Base-by-base conservation (phyloP, 2,329 filamentous ascomycete species). In the Myriosclerotinia scirpicola region DNA sequence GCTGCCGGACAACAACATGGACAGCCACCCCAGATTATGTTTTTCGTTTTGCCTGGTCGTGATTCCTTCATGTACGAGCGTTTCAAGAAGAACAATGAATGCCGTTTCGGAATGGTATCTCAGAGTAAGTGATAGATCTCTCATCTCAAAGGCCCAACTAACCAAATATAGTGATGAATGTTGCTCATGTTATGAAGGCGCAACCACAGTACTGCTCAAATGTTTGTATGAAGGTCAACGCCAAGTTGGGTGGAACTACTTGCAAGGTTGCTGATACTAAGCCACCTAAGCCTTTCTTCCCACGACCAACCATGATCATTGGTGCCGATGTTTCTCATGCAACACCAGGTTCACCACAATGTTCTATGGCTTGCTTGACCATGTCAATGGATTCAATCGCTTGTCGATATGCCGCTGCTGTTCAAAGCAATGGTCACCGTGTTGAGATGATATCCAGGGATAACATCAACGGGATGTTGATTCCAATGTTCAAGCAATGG, bases 191-290 rank as follows among this genome's bases (percentile, higher is more conserved):
- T 0, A 73, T 80, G 48, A 90, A 89, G 76, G 86, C 85, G 20
- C 86, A 90, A 30, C 84, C 84, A 0, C 95, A 99, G 74, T 98
- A 98, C 78, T 90, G 91, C 74, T 95, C 91, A 0, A 99, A 99
- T 69, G 92, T 99, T 0, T 85, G 88, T 70, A 95, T 99, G 92
- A 99, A 99, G 81, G 87, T 99, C 71, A 98, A 99, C 73, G 90
- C 92, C 4, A 99, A 99, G 81, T 84, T 99, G 2, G 95, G 95
- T 17, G 95, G 95, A 7, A 84, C 86, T 0, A 97, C 92, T 0
- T 88, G 80, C 68, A 61, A 82, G 67, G 67, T 71, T 53, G 59
- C 66, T 22, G 65, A 66, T 40, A 12, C n/a, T 0, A 69, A 66
- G 8, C 46, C 64, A 15, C 22, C 56, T 38, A 69, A 59, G 73